Evolutionary conservation across 2,329 filamentous ascomycete species (phyloP).

Genomic region (Plenodomus biglobosus): DNA sequence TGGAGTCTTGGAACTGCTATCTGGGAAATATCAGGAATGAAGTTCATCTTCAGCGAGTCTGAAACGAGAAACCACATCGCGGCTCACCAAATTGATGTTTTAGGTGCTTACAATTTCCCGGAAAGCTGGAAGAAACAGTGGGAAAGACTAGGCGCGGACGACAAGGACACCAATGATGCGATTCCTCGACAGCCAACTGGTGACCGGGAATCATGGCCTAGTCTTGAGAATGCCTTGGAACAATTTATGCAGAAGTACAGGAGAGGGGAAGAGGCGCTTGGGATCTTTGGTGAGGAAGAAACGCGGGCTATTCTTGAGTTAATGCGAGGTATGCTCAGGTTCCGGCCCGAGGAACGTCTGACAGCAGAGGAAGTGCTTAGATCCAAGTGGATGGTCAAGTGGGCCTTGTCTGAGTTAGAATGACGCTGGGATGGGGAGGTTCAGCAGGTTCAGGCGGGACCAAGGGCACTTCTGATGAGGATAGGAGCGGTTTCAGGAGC

Average conservation of each 20-base stretch:
- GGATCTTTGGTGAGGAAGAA: constrained; percentile 10
- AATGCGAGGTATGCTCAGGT: constrained; percentile 14
- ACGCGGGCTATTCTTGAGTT: constrained; percentile 10
- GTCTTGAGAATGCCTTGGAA: constrained; percentile 10
- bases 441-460: too few relatives aligned
- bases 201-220: constrained; percentile 10
- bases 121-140: constrained; percentile 8
- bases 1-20: constrained; percentile 16
- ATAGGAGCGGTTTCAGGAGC: constrained; percentile 50
- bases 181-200: constrained; percentile 4
- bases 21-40: constrained; percentile 17
- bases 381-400: constrained; percentile 12
- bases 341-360: constrained; percentile 10
- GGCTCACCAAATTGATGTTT: constrained; percentile 13
- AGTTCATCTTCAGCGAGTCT: constrained; percentile 10
- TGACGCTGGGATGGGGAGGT: neutral
- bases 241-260: constrained; percentile 13
- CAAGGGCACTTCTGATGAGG: constrained; percentile 47
- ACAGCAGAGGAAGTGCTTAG: constrained; percentile 11
- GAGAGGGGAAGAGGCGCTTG: constrained; percentile 4
- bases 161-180: neutral
- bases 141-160: constrained; percentile 6
- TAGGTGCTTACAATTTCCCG: constrained; percentile 10
- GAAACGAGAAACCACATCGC: constrained; percentile 12
- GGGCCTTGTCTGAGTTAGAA: constrained; percentile 8